phyloP scores from a whole-genome alignment of 192 early-diverging fungal species.

The Geosiphon pyriformis region DNA sequence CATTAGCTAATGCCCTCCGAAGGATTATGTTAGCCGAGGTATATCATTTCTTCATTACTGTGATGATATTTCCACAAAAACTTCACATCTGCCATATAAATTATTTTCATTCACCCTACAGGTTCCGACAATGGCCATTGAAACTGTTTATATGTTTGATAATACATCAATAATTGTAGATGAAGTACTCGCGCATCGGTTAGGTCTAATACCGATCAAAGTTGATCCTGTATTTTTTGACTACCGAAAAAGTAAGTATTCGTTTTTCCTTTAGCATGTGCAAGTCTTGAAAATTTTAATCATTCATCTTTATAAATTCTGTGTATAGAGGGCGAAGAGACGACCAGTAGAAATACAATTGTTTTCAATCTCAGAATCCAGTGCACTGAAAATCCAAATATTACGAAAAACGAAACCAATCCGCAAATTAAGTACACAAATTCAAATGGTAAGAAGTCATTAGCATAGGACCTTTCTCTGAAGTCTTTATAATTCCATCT shows the following conservation, averaged over 20 bases:
- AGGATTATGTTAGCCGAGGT: conserved; percentile 92
- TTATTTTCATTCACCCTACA: too few relatives aligned
- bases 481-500: conserved; percentile 1
- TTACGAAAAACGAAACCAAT: conserved; percentile 59
- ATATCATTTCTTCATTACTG: not conserved
- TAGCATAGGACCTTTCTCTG: not conserved
- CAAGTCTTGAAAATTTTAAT: not conserved
- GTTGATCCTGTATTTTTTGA: conserved; percentile 80
- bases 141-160: conserved; percentile 86
- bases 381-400: conserved; percentile 62
- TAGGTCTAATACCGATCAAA: conserved; percentile 88
- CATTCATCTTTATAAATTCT: not conserved
- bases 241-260: conserved; percentile 53
- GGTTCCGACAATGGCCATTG: conserved; percentile 97
- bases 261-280: not conserved
- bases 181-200: conserved; percentile 86
- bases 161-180: conserved; percentile 90
- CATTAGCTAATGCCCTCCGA: conserved; percentile 91
- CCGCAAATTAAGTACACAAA: conserved; percentile 70
- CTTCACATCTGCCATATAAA: too few relatives aligned
- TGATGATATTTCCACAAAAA: too few relatives aligned
- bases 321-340: conserved; percentile 48
- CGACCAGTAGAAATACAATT: conserved; percentile 91
- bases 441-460: conserved; percentile 45
- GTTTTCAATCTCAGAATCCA: conserved; percentile 80